Conservation (phyloP, 306 rosid species). For the Cucurbita maxima region DNA sequence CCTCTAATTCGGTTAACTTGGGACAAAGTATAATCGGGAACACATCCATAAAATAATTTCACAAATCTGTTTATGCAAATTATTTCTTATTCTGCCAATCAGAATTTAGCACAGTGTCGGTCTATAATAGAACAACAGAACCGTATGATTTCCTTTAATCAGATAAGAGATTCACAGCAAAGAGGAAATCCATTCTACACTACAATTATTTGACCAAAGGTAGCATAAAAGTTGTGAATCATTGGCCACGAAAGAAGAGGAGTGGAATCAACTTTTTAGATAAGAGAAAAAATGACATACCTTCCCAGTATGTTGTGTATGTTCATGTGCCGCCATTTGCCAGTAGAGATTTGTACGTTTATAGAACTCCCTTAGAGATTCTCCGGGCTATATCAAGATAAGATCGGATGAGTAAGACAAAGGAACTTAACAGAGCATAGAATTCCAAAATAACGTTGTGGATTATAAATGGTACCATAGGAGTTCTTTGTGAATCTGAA, state of each 20-base stretch:
- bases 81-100: not conserved
- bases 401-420: slow-evolving; percentile 1
- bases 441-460: not conserved
- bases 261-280: not conserved
- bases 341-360: slow-evolving; percentile 86
- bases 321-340: slow-evolving; percentile 99
- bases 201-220: not conserved
- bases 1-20: too few relatives aligned
- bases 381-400: slow-evolving; percentile 56
- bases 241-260: not conserved
- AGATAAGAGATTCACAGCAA: not conserved
- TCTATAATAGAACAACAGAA: not conserved
- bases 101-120: not conserved
- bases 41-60: not conserved
- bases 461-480: slow-evolving; percentile 34
- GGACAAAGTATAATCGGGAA: too few relatives aligned
- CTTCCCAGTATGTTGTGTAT: slow-evolving; percentile 97
- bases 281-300: slow-evolving; percentile 15
- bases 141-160: not conserved
- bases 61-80: not conserved
- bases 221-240: not conserved
- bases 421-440: not conserved
- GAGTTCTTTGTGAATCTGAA: slow-evolving; percentile 96
- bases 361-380: slow-evolving; percentile 77
- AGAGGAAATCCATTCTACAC: not conserved